These are phyloP conservation scores for Fusarium foetens DNA, from an alignment of 2,329 filamentous ascomycete species.

Conservation along the genomic window DNA sequence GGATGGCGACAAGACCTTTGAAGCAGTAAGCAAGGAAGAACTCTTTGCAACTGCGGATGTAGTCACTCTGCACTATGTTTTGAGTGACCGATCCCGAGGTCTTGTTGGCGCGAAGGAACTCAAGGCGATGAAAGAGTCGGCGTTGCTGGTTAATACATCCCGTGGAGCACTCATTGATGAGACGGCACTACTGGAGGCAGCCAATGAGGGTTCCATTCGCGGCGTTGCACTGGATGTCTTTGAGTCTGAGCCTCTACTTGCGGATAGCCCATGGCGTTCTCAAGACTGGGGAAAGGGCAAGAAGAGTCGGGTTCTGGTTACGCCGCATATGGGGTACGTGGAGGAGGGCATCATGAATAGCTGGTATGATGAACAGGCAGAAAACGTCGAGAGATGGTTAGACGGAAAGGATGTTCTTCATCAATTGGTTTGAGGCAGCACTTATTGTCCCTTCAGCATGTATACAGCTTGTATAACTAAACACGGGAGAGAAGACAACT, in stretches of 20 bases:
- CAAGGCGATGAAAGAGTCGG: neutral
- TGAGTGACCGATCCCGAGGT: neutral
- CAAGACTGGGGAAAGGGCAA: neutral
- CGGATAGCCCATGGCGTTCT: neutral
- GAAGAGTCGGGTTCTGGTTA: neutral
- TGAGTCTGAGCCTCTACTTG: neutral
- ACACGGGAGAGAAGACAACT: neutral
- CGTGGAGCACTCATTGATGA: neutral
- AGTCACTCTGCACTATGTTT: constrained; percentile 2
- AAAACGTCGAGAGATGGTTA: constrained; percentile 6
- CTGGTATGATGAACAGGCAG: constrained; percentile 4
- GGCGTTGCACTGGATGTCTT: neutral
- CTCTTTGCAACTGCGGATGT: constrained; percentile 1
- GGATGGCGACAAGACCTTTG: neutral
- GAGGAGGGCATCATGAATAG: constrained; percentile 1
- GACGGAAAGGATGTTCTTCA: neutral
- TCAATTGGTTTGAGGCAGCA: neutral
- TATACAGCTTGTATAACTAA: neutral
- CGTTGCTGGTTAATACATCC: constrained; percentile 1
- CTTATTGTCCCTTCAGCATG: accelerated
- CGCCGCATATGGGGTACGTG: constrained; percentile 7
- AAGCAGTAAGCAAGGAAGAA: constrained; percentile 3
- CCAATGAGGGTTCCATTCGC: neutral
- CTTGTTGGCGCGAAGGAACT: neutral
- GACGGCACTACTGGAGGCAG: neutral